These are phyloP conservation scores for Euryodendron excelsum DNA, from an alignment of 148 eudicot genomes.

Conservation along the genomic window DNA sequence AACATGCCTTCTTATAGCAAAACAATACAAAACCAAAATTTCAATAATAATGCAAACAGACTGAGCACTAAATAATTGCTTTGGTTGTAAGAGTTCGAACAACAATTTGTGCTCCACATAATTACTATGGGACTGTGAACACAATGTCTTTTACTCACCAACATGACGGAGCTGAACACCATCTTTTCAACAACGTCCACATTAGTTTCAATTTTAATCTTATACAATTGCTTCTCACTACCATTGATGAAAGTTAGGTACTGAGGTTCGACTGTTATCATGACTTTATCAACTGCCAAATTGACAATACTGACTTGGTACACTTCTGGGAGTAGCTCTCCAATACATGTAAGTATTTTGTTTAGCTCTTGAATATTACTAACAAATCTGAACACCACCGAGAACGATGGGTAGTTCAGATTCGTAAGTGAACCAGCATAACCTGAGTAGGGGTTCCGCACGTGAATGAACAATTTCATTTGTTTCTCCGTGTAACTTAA, in stretches of 20 bases:
- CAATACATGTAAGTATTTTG: background rate
- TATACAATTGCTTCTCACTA: background rate
- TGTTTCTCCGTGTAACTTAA: no score
- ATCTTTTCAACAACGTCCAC: background rate
- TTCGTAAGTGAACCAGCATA: background rate
- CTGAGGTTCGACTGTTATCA: background rate
- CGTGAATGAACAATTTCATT: background rate
- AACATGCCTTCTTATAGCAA: no score
- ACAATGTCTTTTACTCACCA: background rate
- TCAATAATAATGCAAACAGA: no score
- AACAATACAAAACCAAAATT: no score
- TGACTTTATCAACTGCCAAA: background rate
- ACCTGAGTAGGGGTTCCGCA: background rate
- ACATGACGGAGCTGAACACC: background rate
- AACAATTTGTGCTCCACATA: background rate
- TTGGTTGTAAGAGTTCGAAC: no score
- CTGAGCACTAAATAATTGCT: no score
- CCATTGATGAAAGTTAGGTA: background rate
- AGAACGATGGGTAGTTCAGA: slow-evolving; percentile 3
- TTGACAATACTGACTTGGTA: background rate
- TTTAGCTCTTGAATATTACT: background rate
- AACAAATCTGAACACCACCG: background rate
- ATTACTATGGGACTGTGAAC: background rate
- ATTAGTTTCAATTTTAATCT: background rate
- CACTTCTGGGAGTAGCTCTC: background rate